Base-by-base conservation (phyloP, 2,329 filamentous ascomycete species). In the Diaporthe citrichinensis region DNA sequence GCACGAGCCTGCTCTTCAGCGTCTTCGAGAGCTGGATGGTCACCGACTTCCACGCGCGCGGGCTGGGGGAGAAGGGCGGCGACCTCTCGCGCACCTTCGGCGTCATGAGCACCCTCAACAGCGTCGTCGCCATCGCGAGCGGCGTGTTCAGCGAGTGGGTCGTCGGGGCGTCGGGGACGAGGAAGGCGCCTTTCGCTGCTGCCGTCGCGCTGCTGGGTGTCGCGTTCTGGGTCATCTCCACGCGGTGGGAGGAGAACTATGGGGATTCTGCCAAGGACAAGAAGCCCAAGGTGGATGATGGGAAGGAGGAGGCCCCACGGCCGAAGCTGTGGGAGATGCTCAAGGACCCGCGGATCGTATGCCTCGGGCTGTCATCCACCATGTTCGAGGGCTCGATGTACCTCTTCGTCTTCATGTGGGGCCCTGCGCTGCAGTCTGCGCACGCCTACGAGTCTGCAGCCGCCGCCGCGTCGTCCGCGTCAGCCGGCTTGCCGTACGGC, bases 11-110 rank as follows among this genome's bases (percentile, higher is more conserved):
- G 55, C 84, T 92, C 41, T 92, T 90, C 83, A 90, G 86, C 58
- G 88, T 87, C 7, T 91, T 92, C 77, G 90, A 92, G 80, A 90
- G 88, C 78, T 92, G 90, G 90, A 89, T 92, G 84, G 87, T 92
- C 39, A 86, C 88, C 4, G 89, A 90, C 77, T 90, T 87, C 76
- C 85, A 88, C 76, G 82, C 83, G 72, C 82, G 86, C 57, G 82
- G 84, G 53, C 79, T 88, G 41, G 84, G 84, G 39, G 81, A 84
- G 15, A 81, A 80, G 31, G 86, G 85, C 4, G 81, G 82, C 28
- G 85, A 85, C 44, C 81, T 91, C 67, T 86, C 86, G 74, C 84
- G 83, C 44, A 86, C 88, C 72, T 90, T 90, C 80, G 89, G 88
- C 17, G 78, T 84, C 25, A 87, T 88, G 85, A 86, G 87, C 41